A percentile compares a stretch with the other conserved stretches of the same genome.
These are phyloP conservation scores for Phytopythium kandeliae DNA, from an alignment of 352 stramenopile species.

Conservation along the genomic window DNA sequence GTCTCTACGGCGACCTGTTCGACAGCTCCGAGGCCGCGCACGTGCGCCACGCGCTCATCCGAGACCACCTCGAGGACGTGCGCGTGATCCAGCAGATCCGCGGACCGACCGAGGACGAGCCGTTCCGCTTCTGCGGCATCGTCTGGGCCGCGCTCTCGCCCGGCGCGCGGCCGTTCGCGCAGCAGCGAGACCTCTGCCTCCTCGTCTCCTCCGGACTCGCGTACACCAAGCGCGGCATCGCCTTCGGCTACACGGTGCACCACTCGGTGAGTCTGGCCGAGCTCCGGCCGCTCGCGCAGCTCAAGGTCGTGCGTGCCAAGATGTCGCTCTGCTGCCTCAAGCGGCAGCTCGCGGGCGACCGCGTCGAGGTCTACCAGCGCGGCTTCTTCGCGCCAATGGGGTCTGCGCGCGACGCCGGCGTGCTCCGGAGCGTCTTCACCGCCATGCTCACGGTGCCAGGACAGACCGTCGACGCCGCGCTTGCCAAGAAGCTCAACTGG, in stretches of 20 bases:
- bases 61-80: conserved; percentile 27
- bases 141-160: conserved; percentile 34
- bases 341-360: conserved; percentile 21
- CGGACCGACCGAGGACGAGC: conserved; percentile 33
- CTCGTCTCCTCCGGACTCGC: conserved; percentile 36
- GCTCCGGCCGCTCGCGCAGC: conserved; percentile 17
- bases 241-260: conserved; percentile 33
- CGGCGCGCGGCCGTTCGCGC: conserved; percentile 23
- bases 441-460: conserved; percentile 23
- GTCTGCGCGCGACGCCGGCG: conserved; percentile 14
- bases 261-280: conserved; percentile 54
- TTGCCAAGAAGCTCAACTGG: conserved; percentile 39
- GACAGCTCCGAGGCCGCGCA: conserved; percentile 33
- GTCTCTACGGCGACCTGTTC: conserved; percentile 48
- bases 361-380: conserved; percentile 37
- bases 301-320: conserved; percentile 30
- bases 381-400: conserved; percentile 30
- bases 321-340: conserved; percentile 36
- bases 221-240: conserved; percentile 35
- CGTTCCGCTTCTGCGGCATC: conserved; percentile 54
- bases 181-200: conserved; percentile 36
- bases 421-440: conserved; percentile 5
- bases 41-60: conserved; percentile 21
- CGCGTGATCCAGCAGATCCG: conserved; percentile 33
- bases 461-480: conserved; percentile 25